phyloP scores from a whole-genome alignment of 805 yeast genomes.

The Debaryomyces hansenii region DNA sequence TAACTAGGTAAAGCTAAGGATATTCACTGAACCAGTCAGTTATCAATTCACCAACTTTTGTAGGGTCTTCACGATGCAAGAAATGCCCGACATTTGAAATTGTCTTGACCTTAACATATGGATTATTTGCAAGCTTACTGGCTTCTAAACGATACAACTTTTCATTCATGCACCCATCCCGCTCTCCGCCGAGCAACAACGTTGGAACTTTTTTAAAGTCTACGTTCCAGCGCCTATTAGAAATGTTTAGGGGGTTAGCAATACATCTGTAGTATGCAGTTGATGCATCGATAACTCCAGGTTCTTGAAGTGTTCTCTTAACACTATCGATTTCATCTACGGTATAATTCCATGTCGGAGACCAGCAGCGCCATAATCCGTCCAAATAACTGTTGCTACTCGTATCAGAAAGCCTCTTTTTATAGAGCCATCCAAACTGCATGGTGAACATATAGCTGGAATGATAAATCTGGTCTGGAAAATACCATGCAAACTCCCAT shows the following conservation, averaged over 20 bases:
- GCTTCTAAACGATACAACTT: slow-evolving; percentile 25
- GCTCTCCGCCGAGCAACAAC: slow-evolving; percentile 33
- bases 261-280: slow-evolving; percentile 41
- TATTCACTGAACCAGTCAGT: slow-evolving; percentile 27
- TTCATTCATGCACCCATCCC: slow-evolving; percentile 40
- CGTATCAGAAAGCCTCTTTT: slow-evolving; percentile 13
- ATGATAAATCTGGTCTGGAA: slow-evolving; percentile 34
- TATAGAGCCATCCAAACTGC: slow-evolving; percentile 29
- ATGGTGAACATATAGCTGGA: slow-evolving; percentile 39
- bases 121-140: slow-evolving; percentile 13
- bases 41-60: slow-evolving; percentile 21
- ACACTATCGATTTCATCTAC: slow-evolving; percentile 25
- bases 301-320: slow-evolving; percentile 23
- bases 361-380: slow-evolving; percentile 37
- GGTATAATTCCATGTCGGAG: slow-evolving; percentile 37
- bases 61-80: slow-evolving; percentile 40
- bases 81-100: slow-evolving; percentile 36
- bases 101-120: slow-evolving; percentile 23
- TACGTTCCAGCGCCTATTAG: slow-evolving; percentile 21
- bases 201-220: slow-evolving; percentile 39
- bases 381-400: slow-evolving; percentile 27
- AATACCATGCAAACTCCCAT: slow-evolving; percentile 28
- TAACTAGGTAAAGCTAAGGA: slow-evolving; percentile 1
- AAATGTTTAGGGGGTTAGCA: slow-evolving; percentile 18
- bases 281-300: slow-evolving; percentile 29